These are phyloP conservation scores for Aspergillus cavernicola DNA, from an alignment of 495 filamentous ascomycete species.

Conservation along the genomic window DNA sequence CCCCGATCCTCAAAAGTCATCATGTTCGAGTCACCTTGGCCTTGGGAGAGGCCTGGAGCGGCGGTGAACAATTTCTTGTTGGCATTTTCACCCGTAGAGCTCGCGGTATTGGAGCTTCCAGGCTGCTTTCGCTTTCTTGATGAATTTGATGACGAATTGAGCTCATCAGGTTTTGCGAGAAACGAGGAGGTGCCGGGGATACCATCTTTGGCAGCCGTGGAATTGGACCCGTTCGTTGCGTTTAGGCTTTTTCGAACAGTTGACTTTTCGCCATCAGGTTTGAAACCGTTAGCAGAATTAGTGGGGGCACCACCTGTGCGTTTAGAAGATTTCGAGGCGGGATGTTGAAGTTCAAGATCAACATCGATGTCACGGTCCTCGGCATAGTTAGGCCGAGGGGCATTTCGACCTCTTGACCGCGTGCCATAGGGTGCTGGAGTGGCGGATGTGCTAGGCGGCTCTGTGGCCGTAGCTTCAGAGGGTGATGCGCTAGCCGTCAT, in stretches of 20 bases:
- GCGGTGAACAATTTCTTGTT: constrained; percentile 43
- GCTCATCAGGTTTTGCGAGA: constrained; percentile 46
- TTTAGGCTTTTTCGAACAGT: constrained; percentile 42
- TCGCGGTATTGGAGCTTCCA: constrained; percentile 43
- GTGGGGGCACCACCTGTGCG: constrained; percentile 32
- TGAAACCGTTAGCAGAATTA: constrained; percentile 32
- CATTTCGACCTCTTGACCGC: constrained; percentile 85
- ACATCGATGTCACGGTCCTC: constrained; percentile 92
- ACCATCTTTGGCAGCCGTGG: constrained; percentile 42
- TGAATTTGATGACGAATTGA: constrained; percentile 31
- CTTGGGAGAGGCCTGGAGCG: constrained; percentile 38
- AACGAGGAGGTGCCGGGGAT: constrained; percentile 66
- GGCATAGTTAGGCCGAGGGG: constrained; percentile 87
- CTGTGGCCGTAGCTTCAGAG: constrained; percentile 36
- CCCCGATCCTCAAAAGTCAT: constrained; percentile 73
- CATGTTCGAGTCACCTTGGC: constrained; percentile 65
- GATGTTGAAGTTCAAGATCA: constrained; percentile 59
- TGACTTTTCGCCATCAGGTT: constrained; percentile 42
- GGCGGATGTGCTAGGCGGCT: constrained; percentile 39
- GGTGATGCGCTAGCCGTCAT: constrained; percentile 51
- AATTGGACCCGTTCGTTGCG: constrained; percentile 32
- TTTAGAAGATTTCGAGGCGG: constrained; percentile 43
- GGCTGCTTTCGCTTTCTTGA: constrained; percentile 80
- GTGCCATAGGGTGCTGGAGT: constrained; percentile 82
- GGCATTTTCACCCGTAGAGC: constrained; percentile 33